Evolutionary conservation across 495 filamentous ascomycete genomes (phyloP).

Genomic region (Penicillium herquei): DNA sequence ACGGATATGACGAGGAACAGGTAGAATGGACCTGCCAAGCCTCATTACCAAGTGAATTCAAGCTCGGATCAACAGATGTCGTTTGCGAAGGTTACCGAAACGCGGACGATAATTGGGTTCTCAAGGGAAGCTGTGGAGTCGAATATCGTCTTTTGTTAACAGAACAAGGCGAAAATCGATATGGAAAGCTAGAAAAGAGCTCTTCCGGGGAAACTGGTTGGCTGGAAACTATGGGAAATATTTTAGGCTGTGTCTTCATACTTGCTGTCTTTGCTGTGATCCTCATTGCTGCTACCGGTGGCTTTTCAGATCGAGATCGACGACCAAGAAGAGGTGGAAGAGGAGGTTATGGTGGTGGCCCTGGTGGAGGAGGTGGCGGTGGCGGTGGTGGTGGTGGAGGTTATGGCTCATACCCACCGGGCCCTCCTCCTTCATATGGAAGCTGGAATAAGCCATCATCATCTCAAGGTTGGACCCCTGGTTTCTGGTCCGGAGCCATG

Average conservation of each 20-base stretch:
- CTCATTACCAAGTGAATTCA: constrained; percentile 75
- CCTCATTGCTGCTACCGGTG: constrained; percentile 16
- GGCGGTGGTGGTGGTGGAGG: constrained; percentile 53
- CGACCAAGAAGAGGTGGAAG: constrained; percentile 26
- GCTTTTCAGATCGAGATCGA: constrained; percentile 13
- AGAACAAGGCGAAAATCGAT: constrained; percentile 71
- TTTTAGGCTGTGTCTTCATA: constrained; percentile 55
- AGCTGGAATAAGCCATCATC: constrained; percentile 37
- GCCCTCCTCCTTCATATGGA: constrained; percentile 61
- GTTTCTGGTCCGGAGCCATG: constrained; percentile 81
- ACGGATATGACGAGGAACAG: constrained; percentile 65
- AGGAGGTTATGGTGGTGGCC: constrained; percentile 51
- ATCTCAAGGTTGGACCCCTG: constrained; percentile 68
- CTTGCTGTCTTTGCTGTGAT: constrained; percentile 37
- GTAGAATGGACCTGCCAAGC: constrained; percentile 90
- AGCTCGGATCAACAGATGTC: constrained; percentile 87
- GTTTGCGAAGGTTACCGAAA: constrained; percentile 84
- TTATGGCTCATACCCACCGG: constrained; percentile 42
- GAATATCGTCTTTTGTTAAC: constrained; percentile 86
- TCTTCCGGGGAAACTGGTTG: not conserved
- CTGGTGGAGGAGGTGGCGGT: constrained; percentile 24
- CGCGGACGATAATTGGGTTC: constrained; percentile 74
- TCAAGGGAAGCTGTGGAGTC: constrained; percentile 89
- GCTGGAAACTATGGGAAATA: constrained; percentile 18
- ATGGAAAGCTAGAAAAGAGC: constrained; percentile 38